Base-by-base conservation (phyloP, 345 rosid species). In the Iberis pinnata region DNA sequence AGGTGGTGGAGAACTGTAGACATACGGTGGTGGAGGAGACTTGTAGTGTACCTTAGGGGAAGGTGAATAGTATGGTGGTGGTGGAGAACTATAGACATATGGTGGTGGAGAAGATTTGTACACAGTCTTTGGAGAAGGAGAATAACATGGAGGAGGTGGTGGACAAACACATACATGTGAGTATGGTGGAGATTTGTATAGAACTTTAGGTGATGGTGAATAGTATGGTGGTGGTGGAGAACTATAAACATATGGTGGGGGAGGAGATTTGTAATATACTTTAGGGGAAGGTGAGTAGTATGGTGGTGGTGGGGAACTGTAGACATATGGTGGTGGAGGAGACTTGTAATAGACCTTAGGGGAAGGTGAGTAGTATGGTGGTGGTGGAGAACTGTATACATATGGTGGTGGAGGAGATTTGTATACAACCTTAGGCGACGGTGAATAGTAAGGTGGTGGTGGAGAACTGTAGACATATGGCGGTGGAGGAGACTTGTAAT, bases 221-320 rank as follows among this genome's bases (percentile, higher is more conserved):
- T 48, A 48, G 22, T 29, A 29, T 16, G 53, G 53, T 48, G 53
- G 53, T 15, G 53, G 53, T 15, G 53, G 53, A 1, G 52, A 47
- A 5, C 36, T 47, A 20, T 47, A 47, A 0, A 47, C 52, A 6
- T 47, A 47, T 1, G 52, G 52, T 47, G 52, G 52, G 25, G 52
- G 52, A 0, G 52, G 52, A 26, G 53, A 48, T 1, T 48, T 48
- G 24, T 48, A 48, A 6, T 29, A 1, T 0, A 29, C 53, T 10
- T 48, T 48, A 1, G 53, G 53, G 0, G 53, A 48, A 1, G 53
- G 53, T 1, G 53, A 29, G 14, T 48, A 48, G 9, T 16, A 29
- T 16, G 38, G 53, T 9, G 53, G 38, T 48, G 53, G 37, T 16
- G 53, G 53, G 0, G 53, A 27, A 6, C 22, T 27, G 37, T 27